phyloP scores from a whole-genome alignment of 176 grass and related monocot species.

The Cenchrus purpureus region DNA sequence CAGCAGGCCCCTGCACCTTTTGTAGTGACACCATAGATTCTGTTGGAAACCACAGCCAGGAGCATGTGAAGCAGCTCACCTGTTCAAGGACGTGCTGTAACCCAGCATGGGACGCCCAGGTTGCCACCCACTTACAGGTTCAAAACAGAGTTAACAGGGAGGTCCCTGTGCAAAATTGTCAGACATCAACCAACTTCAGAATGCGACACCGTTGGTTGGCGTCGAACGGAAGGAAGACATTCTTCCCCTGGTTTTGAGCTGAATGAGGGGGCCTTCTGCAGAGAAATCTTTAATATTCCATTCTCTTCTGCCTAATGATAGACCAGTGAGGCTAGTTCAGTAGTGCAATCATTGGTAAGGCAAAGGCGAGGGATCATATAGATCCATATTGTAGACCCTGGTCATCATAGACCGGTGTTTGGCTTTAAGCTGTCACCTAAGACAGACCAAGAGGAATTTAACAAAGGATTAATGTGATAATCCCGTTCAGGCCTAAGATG shows the following conservation, averaged over 20 bases:
- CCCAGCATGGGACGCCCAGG: not conserved
- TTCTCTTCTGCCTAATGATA: constrained; percentile 21
- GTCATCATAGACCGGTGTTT: not conserved
- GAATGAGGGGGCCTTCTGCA: not conserved
- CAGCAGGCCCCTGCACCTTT: not conserved
- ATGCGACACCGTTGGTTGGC: not conserved
- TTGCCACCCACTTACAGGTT: constrained; percentile 1
- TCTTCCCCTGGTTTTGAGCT: not conserved
- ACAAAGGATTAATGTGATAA: not conserved
- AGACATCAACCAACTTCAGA: constrained; percentile 31
- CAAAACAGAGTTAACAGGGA: not conserved
- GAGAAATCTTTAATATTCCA: not conserved
- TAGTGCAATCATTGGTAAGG: constrained; percentile 27
- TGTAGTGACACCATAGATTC: not conserved
- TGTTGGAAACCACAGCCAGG: not conserved
- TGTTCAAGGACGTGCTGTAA: constrained; percentile 25
- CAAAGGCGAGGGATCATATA: constrained; percentile 32
- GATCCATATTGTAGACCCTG: constrained; percentile 26
- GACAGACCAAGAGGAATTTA: not conserved
- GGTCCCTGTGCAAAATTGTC: not conserved
- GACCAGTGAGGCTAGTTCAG: not conserved
- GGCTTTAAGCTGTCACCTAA: constrained; percentile 26
- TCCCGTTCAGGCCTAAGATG: constrained; percentile 32
- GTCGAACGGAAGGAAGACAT: constrained; percentile 31
- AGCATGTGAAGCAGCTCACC: constrained; percentile 53